These are phyloP conservation scores for Tolypocladium capitatum DNA, from an alignment of 2,329 filamentous ascomycete species.

Conservation along the genomic window DNA sequence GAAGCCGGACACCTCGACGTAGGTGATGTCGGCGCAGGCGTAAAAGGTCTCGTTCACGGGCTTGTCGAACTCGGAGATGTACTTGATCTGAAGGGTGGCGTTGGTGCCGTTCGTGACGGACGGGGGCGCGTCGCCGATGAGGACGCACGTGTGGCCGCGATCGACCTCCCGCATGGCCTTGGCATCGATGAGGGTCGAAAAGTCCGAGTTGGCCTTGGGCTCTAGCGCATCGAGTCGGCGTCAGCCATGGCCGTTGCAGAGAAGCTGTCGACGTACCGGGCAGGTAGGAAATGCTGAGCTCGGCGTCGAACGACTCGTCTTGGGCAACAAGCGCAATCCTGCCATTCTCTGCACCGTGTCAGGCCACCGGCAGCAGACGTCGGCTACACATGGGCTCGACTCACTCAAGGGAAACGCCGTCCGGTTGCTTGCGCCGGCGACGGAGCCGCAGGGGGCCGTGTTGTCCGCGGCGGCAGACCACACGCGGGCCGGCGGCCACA, in stretches of 20 bases:
- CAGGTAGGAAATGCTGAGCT: conserved; percentile 38
- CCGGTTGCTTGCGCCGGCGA: conserved; percentile 30
- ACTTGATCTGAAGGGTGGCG: conserved; percentile 36
- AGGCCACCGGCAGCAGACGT: not conserved
- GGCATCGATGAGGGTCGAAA: conserved; percentile 22
- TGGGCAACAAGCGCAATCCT: conserved; percentile 42
- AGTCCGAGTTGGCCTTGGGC: conserved; percentile 25
- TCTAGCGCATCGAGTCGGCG: conserved; percentile 13
- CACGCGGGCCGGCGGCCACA: conserved; percentile 45
- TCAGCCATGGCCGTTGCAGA: too few relatives aligned
- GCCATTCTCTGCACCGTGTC: conserved; percentile 30
- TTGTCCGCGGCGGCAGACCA: conserved; percentile 44
- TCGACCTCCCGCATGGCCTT: conserved; percentile 24
- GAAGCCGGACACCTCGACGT: conserved; percentile 23
- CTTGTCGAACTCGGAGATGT: conserved; percentile 29
- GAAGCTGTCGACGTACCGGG: conserved; percentile 21
- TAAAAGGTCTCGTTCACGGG: conserved; percentile 32
- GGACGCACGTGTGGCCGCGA: conserved; percentile 32
- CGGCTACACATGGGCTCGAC: not conserved
- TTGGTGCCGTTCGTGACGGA: conserved; percentile 25
- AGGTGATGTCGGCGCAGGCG: conserved; percentile 35
- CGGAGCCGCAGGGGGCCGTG: conserved; percentile 42
- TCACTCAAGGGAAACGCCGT: conserved; percentile 43
- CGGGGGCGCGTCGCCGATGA: conserved; percentile 19
- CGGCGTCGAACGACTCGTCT: conserved; percentile 40